A percentile compares a stretch with the other conserved stretches of the same genome.
phyloP scores from a whole-genome alignment of 345 rosid genomes.

The Theobroma cacao region DNA sequence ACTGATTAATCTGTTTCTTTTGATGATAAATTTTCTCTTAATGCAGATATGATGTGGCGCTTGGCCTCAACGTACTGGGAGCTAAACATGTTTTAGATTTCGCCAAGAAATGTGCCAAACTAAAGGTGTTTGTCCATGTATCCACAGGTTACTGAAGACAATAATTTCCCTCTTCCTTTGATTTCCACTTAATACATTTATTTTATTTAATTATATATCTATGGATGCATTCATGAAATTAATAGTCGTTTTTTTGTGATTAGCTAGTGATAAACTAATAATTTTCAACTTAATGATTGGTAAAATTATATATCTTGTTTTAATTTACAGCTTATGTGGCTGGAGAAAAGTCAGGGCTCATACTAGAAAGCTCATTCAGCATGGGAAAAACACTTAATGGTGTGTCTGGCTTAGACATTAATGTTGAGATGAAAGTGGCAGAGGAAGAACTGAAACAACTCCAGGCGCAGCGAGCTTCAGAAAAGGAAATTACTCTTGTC shows the following conservation, averaged over 20 bases:
- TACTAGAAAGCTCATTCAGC: slow-evolving; percentile 36
- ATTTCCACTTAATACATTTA: background rate
- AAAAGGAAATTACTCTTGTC: slow-evolving; percentile 34
- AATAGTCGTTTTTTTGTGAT: too few relatives aligned
- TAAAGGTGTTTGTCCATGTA: slow-evolving; percentile 49
- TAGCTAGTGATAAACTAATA: background rate
- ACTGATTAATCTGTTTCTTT: too few relatives aligned
- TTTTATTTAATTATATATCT: background rate
- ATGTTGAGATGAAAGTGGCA: slow-evolving; percentile 40
- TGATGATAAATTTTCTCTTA: background rate
- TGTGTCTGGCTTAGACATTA: slow-evolving; percentile 44
- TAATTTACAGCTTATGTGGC: slow-evolving; percentile 55
- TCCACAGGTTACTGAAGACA: slow-evolving; percentile 50
- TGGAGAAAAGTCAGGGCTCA: slow-evolving; percentile 50
- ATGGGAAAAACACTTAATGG: slow-evolving; percentile 64
- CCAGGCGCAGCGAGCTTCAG: slow-evolving; percentile 28
- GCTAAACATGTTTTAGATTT: slow-evolving; percentile 51
- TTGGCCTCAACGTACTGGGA: slow-evolving; percentile 58
- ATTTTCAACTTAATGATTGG: background rate
- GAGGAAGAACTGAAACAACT: slow-evolving; percentile 47
- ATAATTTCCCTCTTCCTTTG: background rate
- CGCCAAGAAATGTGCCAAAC: slow-evolving; percentile 50
- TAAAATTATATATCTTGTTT: background rate
- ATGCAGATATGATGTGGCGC: slow-evolving; percentile 63
- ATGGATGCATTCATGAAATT: too few relatives aligned